Percentiles rank a stretch among this genome's conserved stretches.
phyloP scores from a whole-genome alignment of 2,329 filamentous ascomycete species.

The Fusarium goolgardi region DNA sequence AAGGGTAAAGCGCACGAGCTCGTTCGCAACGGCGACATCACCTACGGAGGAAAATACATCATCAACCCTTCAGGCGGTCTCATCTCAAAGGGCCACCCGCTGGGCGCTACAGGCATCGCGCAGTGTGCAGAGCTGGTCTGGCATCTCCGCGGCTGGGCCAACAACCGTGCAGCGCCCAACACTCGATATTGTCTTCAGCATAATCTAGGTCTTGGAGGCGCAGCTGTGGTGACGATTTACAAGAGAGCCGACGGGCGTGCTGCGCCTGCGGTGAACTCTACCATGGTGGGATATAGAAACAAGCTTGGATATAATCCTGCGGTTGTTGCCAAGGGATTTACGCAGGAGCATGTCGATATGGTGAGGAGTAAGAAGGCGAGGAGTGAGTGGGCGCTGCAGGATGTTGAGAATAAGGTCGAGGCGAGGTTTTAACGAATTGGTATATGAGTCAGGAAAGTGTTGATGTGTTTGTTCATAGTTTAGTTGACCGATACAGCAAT shows the following conservation, averaged over 20 bases:
- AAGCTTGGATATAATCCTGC: conserved; percentile 92
- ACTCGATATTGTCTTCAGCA: conserved; percentile 86
- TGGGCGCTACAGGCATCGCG: conserved; percentile 93
- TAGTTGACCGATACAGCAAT: background rate
- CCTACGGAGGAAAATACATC: conserved; percentile 84
- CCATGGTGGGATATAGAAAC: conserved; percentile 72
- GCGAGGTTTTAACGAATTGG: conserved; percentile 48
- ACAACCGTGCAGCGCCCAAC: conserved; percentile 78
- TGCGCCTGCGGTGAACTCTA: conserved; percentile 69
- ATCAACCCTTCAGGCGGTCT: conserved; percentile 95
- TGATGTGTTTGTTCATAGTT: background rate
- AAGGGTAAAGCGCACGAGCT: conserved; percentile 91
- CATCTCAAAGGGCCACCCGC: conserved; percentile 95
- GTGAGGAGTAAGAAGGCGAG: conserved; percentile 74
- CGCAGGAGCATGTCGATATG: conserved; percentile 75
- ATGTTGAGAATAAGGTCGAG: conserved; percentile 61
- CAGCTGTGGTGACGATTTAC: conserved; percentile 91
- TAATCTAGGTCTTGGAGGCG: conserved; percentile 91
- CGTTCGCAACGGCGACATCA: conserved; percentile 88
- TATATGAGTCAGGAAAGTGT: background rate
- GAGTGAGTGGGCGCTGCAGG: conserved; percentile 82
- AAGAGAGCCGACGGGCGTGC: conserved; percentile 80
- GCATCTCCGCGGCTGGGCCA: conserved; percentile 96
- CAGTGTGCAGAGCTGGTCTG: conserved; percentile 96
- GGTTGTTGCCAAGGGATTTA: conserved; percentile 89